Evolutionary conservation across 169 alveolate genomes (phyloP), one percentile per base, ranked within the genome.

Genomic region (Cryptosporidium parvum): DNA sequence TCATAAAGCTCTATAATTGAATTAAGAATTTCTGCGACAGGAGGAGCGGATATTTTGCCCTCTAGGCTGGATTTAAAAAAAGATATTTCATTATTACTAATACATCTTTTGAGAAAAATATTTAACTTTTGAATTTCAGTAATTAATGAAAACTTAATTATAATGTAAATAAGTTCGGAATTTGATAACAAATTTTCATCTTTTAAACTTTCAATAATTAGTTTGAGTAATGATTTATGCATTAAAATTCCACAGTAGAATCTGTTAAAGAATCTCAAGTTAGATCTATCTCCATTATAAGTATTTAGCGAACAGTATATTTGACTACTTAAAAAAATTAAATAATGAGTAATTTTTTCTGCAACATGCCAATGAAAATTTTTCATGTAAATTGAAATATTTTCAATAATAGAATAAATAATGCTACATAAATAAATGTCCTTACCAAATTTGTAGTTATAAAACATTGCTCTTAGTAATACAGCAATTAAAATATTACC

Each of bases 301-400:
- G 75, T 62, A 62, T 65, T 80, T 29, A 80, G 51, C 6, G 69
- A 37, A 35, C 89, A 59, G 51, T 80, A 62, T 31, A 80, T 29
- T 65, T 59, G 89, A 39, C 42, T 62, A 62, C 29, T 80, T 39
- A 80, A 53, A 31, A 80, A 62, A 35, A 44, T 26, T 14, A 59
- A 35, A 80, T 80, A 80, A 9, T 80, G 89, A 16, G 62, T 29
- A 18, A 65, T 62, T 29, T 80, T 80, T 23, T 80, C 89, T 10
- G 80, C 73, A 42, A 58, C 67, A 44, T 44, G 5, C 89, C 89
- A 80, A 44, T 80, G 89, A 42, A 61, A 61, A 39, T 80, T 80
- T 37, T 80, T 52, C 35, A 80, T 45, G 42, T 59, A 31, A 37
- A 31, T 62, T n/a, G 89, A 80, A 9, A 80, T 18, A 39, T 80